phyloP scores from a whole-genome alignment of 2,329 filamentous ascomycete species.

The Fusarium circinatum region DNA sequence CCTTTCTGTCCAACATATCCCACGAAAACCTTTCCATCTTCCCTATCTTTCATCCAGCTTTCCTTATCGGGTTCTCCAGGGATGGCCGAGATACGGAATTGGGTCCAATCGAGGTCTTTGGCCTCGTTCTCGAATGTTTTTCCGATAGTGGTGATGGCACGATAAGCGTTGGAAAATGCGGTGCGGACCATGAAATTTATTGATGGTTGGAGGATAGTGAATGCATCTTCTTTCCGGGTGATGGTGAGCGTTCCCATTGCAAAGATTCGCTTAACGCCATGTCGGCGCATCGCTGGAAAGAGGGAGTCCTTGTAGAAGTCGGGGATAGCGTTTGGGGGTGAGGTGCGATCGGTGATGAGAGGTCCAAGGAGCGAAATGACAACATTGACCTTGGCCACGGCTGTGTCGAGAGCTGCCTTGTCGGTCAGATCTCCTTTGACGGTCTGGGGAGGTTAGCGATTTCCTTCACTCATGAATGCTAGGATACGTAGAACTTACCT shows the following conservation, averaged over 20 bases:
- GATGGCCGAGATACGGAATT: constrained; percentile 43
- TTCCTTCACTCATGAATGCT: not conserved
- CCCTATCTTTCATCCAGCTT: constrained; percentile 44
- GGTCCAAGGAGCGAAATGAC: constrained; percentile 31
- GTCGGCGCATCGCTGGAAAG: constrained; percentile 19
- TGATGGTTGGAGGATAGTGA: constrained; percentile 20
- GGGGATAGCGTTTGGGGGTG: not conserved
- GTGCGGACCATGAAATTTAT: constrained; percentile 20
- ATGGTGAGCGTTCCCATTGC: constrained; percentile 49
- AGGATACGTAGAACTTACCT: not conserved
- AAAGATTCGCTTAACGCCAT: constrained; percentile 43
- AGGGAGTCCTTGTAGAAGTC: constrained; percentile 5
- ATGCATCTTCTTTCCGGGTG: constrained; percentile 39
- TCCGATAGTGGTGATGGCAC: not conserved
- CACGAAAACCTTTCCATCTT: constrained; percentile 33
- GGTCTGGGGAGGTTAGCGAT: not conserved
- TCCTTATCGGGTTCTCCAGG: constrained; percentile 41
- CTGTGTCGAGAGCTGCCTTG: not conserved
- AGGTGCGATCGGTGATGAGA: not conserved
- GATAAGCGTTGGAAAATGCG: constrained; percentile 23
- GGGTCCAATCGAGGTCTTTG: constrained; percentile 44
- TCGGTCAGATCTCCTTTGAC: not conserved
- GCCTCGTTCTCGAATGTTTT: constrained; percentile 29
- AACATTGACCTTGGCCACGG: not conserved
- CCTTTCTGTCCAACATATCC: constrained; percentile 36